Evolutionary conservation across 495 filamentous ascomycete species (phyloP), one percentile per base, ranked within the genome.

Genomic region (Aspergillus indologenus): DNA sequence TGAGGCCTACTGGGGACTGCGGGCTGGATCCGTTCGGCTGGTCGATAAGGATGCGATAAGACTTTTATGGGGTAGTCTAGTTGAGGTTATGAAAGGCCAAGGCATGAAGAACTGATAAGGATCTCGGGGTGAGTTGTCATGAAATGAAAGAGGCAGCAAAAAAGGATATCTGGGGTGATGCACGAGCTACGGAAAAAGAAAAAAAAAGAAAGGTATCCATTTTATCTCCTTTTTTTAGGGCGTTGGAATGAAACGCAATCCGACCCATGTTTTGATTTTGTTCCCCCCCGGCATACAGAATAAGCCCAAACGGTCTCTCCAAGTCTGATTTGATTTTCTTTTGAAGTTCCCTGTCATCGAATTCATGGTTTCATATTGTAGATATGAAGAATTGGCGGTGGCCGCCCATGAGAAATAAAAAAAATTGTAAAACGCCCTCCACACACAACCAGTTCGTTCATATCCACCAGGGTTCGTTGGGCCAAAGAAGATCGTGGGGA

Each of bases 321-420:
- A 51, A 51, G 48, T 51, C 48, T 51, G 48, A 51, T 26, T 31
- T 51, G 22, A 51, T 51, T 34, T n/a, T n/a, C n/a, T n/a, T n/a
- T 51, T 51, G 48, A 51, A 24, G 18, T 51, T 51, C 48, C 48
- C 48, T 51, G 48, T 51, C 48, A 51, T 51, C 48, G 48, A 51
- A 31, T 40, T 40, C 34, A 51, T 22, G 45, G 45, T 48, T 24
- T 51, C 48, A 51, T 51, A 29, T 24, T 24, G 45, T 24, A 29
- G 48, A 51, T 51, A 51, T 51, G 48, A 51, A 40, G 48, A 31
- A 51, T 29, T 51, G 48, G 48, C 48, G 48, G 48, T 51, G 48
- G 48, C 22, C 48, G 48, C 48, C 48, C 48, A 47, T 47, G 22
- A 20, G 45, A 29, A 29, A 51, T 17, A 31, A 26, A 31, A 26